These are phyloP conservation scores for Penicillium sp. DNA, from an alignment of 2,329 filamentous ascomycete species.

Conservation along the genomic window DNA sequence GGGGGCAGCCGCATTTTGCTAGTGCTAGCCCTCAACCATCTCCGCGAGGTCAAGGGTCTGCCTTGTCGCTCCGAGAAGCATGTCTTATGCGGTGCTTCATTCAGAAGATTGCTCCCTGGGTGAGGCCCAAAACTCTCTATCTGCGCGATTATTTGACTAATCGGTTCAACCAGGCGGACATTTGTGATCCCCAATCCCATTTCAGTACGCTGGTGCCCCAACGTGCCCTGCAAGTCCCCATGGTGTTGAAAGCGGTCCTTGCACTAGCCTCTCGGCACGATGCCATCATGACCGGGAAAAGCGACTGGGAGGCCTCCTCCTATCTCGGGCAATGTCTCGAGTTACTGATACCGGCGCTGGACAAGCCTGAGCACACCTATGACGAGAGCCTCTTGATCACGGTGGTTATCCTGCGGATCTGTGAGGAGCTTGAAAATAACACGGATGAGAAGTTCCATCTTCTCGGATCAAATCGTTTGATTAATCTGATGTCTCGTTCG, in stretches of 20 bases:
- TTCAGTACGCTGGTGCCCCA: conserved; percentile 51
- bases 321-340: conserved; percentile 51
- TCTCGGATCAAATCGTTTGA: conserved; percentile 40
- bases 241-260: conserved; percentile 51
- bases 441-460: conserved; percentile 40
- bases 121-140: conserved; percentile 11
- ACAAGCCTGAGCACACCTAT: conserved; percentile 44
- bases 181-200: conserved; percentile 37
- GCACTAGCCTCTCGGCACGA: conserved; percentile 50
- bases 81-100: conserved; percentile 37
- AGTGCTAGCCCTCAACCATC: conserved; percentile 14
- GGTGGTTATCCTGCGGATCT: conserved; percentile 52
- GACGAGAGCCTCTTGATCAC: conserved; percentile 51
- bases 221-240: conserved; percentile 48
- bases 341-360: conserved; percentile 48
- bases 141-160: background rate
- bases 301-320: conserved; percentile 46
- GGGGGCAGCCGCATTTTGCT: background rate
- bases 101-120: conserved; percentile 35
- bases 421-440: conserved; percentile 45
- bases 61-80: conserved; percentile 33
- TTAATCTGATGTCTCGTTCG: conserved; percentile 41
- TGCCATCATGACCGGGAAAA: conserved; percentile 38
- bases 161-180: conserved; percentile 29
- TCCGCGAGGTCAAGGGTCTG: conserved; percentile 4